A percentile compares a stretch with the other conserved stretches of the same genome.
phyloP scores from a whole-genome alignment of 1,284 basidiomycete genomes.

The Lentinula novae-zelandiae region DNA sequence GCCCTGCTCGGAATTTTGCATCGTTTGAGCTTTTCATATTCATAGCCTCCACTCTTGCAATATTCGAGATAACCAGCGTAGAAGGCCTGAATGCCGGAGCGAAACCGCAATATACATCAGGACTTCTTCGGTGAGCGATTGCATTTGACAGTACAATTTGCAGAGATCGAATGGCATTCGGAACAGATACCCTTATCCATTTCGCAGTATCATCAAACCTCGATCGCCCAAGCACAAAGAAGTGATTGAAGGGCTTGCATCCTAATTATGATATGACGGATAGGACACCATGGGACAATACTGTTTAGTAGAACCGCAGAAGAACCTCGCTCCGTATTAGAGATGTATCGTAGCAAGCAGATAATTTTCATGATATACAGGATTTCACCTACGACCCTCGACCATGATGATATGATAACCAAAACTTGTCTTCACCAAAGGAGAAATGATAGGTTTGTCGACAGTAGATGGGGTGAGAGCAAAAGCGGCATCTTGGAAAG shows the following conservation, averaged over 20 bases:
- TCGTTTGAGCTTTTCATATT: slow-evolving; percentile 9
- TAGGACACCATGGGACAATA: not conserved
- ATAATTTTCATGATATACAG: no score
- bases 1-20: slow-evolving; percentile 13
- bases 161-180: not conserved
- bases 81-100: not conserved
- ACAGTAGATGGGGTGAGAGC: slow-evolving; percentile 71
- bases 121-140: slow-evolving; percentile 12
- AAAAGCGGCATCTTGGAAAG: slow-evolving; percentile 84
- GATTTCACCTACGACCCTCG: slow-evolving; percentile 61
- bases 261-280: not conserved
- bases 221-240: slow-evolving; percentile 8
- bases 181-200: slow-evolving; percentile 12
- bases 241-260: not conserved
- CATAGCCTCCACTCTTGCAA: slow-evolving; percentile 10
- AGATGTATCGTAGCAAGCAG: no score
- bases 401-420: slow-evolving; percentile 91
- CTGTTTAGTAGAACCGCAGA: no score
- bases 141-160: not conserved
- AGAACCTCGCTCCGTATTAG: no score
- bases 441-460: slow-evolving; percentile 68
- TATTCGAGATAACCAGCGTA: slow-evolving; percentile 9
- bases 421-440: slow-evolving; percentile 75
- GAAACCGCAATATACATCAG: slow-evolving; percentile 7
- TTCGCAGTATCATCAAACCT: slow-evolving; percentile 8